Evolutionary conservation across 257 asterid species (phyloP).

Genomic region (Oldenlandia corymbosa): DNA sequence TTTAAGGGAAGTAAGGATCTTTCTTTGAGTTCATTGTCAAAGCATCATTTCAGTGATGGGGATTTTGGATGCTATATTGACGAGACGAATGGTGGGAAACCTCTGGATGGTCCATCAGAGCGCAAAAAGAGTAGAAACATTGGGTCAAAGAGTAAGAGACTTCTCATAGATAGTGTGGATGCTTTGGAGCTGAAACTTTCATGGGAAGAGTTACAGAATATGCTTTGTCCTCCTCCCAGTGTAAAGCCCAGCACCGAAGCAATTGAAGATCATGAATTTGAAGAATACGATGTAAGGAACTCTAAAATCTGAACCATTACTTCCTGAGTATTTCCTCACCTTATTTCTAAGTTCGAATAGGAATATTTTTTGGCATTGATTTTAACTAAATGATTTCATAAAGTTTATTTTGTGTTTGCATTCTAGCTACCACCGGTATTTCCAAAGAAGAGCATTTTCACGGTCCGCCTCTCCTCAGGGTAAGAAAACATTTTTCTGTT

Average conservation of each 20-base stretch:
- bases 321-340: conserved; percentile 8
- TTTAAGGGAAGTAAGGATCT: conserved; percentile 56
- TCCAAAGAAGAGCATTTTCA: conserved; percentile 69
- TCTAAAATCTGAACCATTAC: too few species aligned
- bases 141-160: conserved; percentile 81
- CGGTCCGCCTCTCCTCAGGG: conserved; percentile 76
- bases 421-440: conserved; percentile 90
- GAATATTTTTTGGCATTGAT: background rate
- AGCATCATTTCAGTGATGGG: conserved; percentile 38
- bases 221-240: conserved; percentile 71
- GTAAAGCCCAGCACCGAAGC: conserved; percentile 55
- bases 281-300: conserved; percentile 75
- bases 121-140: conserved; percentile 74
- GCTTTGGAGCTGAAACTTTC: conserved; percentile 80
- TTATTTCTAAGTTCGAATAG: conserved; percentile 3
- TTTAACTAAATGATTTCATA: conserved; percentile 6
- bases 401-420: conserved; percentile 20
- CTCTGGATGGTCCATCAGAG: conserved; percentile 50
- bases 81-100: conserved; percentile 35
- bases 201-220: conserved; percentile 93
- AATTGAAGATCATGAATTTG: conserved; percentile 77
- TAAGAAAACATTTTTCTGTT: conserved; percentile 30
- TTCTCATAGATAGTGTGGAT: conserved; percentile 68
- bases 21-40: conserved; percentile 37
- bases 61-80: conserved; percentile 36